Conservation (phyloP, 2,329 filamentous ascomycete species). For the Talaromyces sp. region DNA sequence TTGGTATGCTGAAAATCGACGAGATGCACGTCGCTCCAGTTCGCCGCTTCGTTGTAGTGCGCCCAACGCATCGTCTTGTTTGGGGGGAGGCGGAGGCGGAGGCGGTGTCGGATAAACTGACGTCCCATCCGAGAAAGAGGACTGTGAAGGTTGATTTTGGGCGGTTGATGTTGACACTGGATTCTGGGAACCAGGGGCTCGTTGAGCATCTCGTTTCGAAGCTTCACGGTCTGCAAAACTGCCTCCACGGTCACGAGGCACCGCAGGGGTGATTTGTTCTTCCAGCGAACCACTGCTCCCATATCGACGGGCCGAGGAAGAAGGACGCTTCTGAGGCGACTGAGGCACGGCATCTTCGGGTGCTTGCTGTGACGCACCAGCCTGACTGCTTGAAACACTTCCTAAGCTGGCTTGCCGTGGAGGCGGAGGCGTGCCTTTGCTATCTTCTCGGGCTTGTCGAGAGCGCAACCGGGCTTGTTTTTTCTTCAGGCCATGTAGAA, state of each 20-base stretch:
- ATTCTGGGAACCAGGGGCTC: slow-evolving; percentile 21
- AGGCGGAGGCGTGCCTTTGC: slow-evolving; percentile 26
- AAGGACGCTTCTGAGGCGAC: slow-evolving; percentile 27
- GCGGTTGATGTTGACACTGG: slow-evolving; percentile 62
- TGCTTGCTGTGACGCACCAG: slow-evolving; percentile 39
- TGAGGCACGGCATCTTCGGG: slow-evolving; percentile 31
- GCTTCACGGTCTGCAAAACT: slow-evolving; percentile 36
- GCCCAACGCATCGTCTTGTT: slow-evolving; percentile 82
- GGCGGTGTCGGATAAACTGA: slow-evolving; percentile 60
- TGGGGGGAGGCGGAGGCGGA: slow-evolving; percentile 73
- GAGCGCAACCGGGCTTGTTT: slow-evolving; percentile 84
- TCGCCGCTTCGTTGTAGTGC: slow-evolving; percentile 89
- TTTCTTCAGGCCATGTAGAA: slow-evolving; percentile 91
- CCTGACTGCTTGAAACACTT: slow-evolving; percentile 38
- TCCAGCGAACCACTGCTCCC: slow-evolving; percentile 35
- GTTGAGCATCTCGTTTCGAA: slow-evolving; percentile 34
- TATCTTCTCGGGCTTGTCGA: slow-evolving; percentile 48
- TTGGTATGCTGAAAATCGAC: slow-evolving; percentile 93
- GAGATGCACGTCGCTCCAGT: slow-evolving; percentile 83
- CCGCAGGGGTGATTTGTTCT: slow-evolving; percentile 22
- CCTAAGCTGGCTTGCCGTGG: slow-evolving; percentile 43
- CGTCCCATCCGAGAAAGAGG: slow-evolving; percentile 60
- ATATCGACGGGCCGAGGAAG: slow-evolving; percentile 29
- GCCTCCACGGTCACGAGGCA: slow-evolving; percentile 23
- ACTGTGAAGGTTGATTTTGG: slow-evolving; percentile 70